phyloP scores from a whole-genome alignment of 306 rosid genomes.

The Cicer yamashitae region DNA sequence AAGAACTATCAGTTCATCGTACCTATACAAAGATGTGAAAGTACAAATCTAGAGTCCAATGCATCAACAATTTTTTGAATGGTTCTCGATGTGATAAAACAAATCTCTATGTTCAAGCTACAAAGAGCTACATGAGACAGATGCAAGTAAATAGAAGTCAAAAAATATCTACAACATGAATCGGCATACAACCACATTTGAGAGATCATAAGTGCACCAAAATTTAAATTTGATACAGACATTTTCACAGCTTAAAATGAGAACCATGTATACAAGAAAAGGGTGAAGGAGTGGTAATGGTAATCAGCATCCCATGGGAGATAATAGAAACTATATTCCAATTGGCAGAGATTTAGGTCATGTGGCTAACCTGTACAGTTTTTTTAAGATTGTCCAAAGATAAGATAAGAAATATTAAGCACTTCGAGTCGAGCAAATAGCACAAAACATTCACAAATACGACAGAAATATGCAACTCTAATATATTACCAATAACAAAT shows the following conservation, averaged over 20 bases:
- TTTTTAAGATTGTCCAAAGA: conserved; percentile 74
- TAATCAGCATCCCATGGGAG: conserved; percentile 29
- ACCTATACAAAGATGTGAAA: conserved; percentile 82
- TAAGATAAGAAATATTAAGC: conserved; percentile 81
- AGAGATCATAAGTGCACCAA: conserved; percentile 5
- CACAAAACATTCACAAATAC: conserved; percentile 85
- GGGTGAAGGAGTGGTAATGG: conserved; percentile 28
- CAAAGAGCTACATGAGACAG: conserved; percentile 63
- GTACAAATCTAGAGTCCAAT: conserved; percentile 63
- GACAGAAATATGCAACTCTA: conserved; percentile 39
- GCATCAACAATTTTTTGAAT: conserved; percentile 77
- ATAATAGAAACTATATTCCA: conserved; percentile 20
- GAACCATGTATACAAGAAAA: conserved; percentile 40
- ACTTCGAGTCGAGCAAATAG: conserved; percentile 82
- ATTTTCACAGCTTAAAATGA: conserved; percentile 27
- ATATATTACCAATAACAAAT: conserved; percentile 24
- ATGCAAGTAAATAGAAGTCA: conserved; percentile 39
- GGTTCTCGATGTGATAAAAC: conserved; percentile 83
- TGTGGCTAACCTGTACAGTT: conserved; percentile 73
- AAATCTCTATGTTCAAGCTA: conserved; percentile 80
- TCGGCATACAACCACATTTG: conserved; percentile 37
- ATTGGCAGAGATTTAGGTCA: conserved; percentile 39
- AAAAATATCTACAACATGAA: conserved; percentile 18
- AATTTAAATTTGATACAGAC: conserved; percentile 11
- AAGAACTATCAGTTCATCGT: conserved; percentile 41